These are phyloP conservation scores for Hypoxylon crocopeplum DNA, from an alignment of 495 filamentous ascomycete genomes.

Conservation along the genomic window DNA sequence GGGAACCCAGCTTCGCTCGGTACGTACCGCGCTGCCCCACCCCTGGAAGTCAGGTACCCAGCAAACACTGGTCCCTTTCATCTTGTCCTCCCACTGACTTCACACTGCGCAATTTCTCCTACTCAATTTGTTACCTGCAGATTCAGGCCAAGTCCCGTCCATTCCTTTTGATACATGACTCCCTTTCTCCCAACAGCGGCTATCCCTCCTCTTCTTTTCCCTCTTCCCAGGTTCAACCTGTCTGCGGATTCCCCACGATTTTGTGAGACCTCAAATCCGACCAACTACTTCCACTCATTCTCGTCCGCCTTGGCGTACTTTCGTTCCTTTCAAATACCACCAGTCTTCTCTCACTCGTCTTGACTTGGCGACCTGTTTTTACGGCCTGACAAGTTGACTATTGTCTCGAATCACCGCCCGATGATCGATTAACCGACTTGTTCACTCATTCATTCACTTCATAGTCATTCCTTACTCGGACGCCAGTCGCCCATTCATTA, in stretches of 20 bases:
- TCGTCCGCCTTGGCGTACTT: slow-evolving; percentile 39
- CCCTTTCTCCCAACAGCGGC: slow-evolving; percentile 40
- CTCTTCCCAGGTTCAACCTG: slow-evolving; percentile 40
- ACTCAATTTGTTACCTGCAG: neutral
- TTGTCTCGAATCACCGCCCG: slow-evolving; percentile 15
- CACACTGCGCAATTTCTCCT: slow-evolving; percentile 21
- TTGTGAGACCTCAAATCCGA: slow-evolving; percentile 35
- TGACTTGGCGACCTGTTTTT: slow-evolving; percentile 14
- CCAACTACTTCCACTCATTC: slow-evolving; percentile 41
- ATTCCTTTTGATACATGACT: slow-evolving; percentile 40
- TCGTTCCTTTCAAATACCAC: slow-evolving; percentile 49
- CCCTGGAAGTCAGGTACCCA: slow-evolving; percentile 20
- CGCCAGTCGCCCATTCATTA: slow-evolving; percentile 39
- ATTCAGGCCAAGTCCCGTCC: slow-evolving; percentile 17
- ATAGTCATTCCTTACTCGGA: slow-evolving; percentile 46
- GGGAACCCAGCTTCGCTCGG: slow-evolving; percentile 18
- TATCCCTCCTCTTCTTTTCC: slow-evolving; percentile 34
- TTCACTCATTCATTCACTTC: slow-evolving; percentile 33
- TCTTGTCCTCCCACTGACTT: slow-evolving; percentile 21
- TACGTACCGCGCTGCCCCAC: slow-evolving; percentile 25
- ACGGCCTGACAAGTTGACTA: slow-evolving; percentile 17
- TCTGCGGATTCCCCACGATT: slow-evolving; percentile 36
- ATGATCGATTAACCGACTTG: slow-evolving; percentile 34
- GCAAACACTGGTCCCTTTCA: slow-evolving; percentile 34
- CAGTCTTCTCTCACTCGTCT: slow-evolving; percentile 29